Evolutionary conservation across 768 basidiomycete genomes (phyloP).

Genomic region (Pholiota molesta): DNA sequence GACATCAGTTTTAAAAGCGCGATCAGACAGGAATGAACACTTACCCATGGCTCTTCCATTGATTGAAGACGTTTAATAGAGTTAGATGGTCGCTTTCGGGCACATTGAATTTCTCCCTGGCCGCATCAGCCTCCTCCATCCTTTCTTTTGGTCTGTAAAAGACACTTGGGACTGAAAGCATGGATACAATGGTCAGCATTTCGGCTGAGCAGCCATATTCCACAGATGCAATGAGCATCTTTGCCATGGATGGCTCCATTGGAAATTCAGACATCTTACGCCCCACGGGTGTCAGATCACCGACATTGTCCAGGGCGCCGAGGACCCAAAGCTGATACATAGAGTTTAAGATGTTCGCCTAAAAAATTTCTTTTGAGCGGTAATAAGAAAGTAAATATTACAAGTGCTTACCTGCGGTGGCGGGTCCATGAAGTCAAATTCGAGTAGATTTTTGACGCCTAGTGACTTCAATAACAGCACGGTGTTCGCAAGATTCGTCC

Average conservation of each 20-base stretch:
- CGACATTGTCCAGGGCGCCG: slow-evolving; percentile 94
- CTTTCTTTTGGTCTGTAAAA: slow-evolving; percentile 98
- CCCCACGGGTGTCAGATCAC: slow-evolving; percentile 91
- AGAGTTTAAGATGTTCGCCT: slow-evolving; percentile 97
- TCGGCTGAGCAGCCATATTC: slow-evolving; percentile 92
- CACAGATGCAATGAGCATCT: slow-evolving; percentile 96
- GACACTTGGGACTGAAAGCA: slow-evolving; percentile 97
- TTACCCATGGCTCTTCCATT: slow-evolving; percentile 96
- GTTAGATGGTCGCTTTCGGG: slow-evolving; percentile 98
- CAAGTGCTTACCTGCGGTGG: slow-evolving; percentile 79
- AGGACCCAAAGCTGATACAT: slow-evolving; percentile 99
- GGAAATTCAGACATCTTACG: slow-evolving; percentile 99
- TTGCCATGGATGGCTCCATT: slow-evolving; percentile 99
- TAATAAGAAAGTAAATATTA: neutral
- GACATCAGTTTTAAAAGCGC: slow-evolving; percentile 8
- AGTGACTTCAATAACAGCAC: slow-evolving; percentile 93
- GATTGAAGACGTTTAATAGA: slow-evolving; percentile 92
- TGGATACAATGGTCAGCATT: slow-evolving; percentile 98
- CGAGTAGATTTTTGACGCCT: slow-evolving; percentile 94
- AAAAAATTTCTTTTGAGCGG: neutral
- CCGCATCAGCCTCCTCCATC: slow-evolving; percentile 97
- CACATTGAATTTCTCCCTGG: slow-evolving; percentile 97
- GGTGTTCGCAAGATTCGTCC: slow-evolving; percentile 97
- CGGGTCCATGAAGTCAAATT: slow-evolving; percentile 99
- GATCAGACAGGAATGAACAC: slow-evolving; percentile 24